phyloP scores from a whole-genome alignment of 2,329 filamentous ascomycete genomes.

The Trichocomaceae sp. region DNA sequence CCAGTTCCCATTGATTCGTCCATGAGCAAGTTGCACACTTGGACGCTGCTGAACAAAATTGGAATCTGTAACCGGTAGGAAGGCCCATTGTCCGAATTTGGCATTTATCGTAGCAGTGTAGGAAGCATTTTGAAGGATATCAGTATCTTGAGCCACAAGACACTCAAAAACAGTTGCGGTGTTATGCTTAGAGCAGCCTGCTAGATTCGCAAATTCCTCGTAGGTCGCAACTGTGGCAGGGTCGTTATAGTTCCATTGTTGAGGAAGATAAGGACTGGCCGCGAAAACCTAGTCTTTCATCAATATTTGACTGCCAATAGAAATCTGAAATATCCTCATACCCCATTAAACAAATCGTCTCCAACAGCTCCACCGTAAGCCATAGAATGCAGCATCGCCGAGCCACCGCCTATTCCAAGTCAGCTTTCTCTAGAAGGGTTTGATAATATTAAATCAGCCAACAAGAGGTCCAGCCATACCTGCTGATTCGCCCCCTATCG shows the following conservation, averaged over 20 bases:
- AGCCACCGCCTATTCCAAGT: slow-evolving; percentile 25
- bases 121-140: slow-evolving; percentile 31
- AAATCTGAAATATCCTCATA: slow-evolving; percentile 13
- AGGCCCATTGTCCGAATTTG: slow-evolving; percentile 41
- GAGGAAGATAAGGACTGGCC: slow-evolving; percentile 49
- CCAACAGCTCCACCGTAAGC: slow-evolving; percentile 5
- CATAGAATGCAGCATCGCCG: slow-evolving; percentile 13
- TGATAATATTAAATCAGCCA: neutral
- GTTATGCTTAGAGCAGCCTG: slow-evolving; percentile 32
- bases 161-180: slow-evolving; percentile 35
- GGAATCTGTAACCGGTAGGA: slow-evolving; percentile 45
- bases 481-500: slow-evolving; percentile 47
- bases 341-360: slow-evolving; percentile 2
- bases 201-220: slow-evolving; percentile 38
- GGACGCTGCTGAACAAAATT: slow-evolving; percentile 45
- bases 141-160: slow-evolving; percentile 27
- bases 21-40: slow-evolving; percentile 37
- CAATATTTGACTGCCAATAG: slow-evolving; percentile 4
- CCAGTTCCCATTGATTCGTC: slow-evolving; percentile 35
- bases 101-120: slow-evolving; percentile 30
- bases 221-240: slow-evolving; percentile 40
- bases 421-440: neutral
- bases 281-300: slow-evolving; percentile 24
- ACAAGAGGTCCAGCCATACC: slow-evolving; percentile 18
- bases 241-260: slow-evolving; percentile 47